Percentiles rank a stretch among this genome's conserved stretches.
These are phyloP conservation scores for Stellera chamaejasme DNA, from an alignment of 345 rosid species.

Conservation along the genomic window DNA sequence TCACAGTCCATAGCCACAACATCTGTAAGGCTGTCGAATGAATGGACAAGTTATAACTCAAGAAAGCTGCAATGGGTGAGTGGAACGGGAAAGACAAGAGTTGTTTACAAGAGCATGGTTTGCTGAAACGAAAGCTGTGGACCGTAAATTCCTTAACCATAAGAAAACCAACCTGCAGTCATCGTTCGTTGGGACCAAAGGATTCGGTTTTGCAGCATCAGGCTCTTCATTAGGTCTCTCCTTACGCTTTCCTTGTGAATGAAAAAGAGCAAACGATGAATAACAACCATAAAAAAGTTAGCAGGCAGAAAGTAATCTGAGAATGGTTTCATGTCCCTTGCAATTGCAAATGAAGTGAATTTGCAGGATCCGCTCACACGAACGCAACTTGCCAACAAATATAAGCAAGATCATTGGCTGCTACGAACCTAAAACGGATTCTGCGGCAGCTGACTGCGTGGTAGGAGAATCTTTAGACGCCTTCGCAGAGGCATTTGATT, in stretches of 20 bases:
- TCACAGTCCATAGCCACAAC: constrained; percentile 93
- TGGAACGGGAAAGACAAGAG: background rate
- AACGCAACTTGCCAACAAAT: too few species aligned
- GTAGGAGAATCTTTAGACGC: constrained; percentile 16
- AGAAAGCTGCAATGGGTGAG: background rate
- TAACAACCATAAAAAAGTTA: background rate
- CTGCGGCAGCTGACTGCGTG: constrained; percentile 23
- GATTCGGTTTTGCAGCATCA: constrained; percentile 38
- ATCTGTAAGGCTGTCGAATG: constrained; percentile 63
- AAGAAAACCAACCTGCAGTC: constrained; percentile 56
- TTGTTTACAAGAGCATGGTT: background rate
- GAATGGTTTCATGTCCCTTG: background rate
- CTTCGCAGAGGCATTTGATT: constrained; percentile 23
- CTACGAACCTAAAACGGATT: constrained; percentile 43
- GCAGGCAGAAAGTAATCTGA: background rate
- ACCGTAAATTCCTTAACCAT: background rate
- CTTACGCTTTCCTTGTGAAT: constrained; percentile 63
- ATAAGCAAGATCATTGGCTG: background rate
- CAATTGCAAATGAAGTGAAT: background rate
- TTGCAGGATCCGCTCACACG: background rate
- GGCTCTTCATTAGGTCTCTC: constrained; percentile 47
- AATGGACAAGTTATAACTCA: constrained; percentile 11
- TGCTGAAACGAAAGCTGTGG: background rate
- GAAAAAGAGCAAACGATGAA: background rate
- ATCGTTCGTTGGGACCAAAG: constrained; percentile 48